Evolutionary conservation across 1,284 basidiomycete species (phyloP).

Genomic region (Bondarzewia mesenterica): DNA sequence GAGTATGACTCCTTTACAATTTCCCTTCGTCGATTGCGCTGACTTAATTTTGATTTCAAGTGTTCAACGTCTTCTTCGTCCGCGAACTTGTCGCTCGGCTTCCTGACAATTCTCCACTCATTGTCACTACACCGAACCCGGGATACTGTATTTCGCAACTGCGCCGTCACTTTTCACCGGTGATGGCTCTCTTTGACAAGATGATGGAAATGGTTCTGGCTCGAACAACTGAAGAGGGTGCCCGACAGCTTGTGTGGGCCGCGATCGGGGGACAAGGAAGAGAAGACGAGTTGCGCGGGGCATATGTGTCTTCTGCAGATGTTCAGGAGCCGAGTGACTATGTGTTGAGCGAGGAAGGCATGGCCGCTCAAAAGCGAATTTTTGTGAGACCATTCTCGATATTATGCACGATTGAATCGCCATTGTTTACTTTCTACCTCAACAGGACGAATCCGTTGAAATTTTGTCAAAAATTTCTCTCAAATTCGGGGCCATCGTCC

Average conservation of each 20-base stretch:
- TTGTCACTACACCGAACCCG: slow-evolving; percentile 34
- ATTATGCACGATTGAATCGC: neutral
- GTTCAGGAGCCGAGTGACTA: slow-evolving; percentile 36
- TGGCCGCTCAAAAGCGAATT: slow-evolving; percentile 28
- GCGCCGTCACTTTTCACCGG: slow-evolving; percentile 16
- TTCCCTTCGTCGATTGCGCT: neutral
- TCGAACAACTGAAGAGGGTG: slow-evolving; percentile 32
- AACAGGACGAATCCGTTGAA: neutral
- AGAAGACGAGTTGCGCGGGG: slow-evolving; percentile 26
- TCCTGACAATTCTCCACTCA: slow-evolving; percentile 15
- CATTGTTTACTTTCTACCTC: neutral
- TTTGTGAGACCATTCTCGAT: slow-evolving; percentile 25
- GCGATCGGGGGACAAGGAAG: slow-evolving; percentile 23
- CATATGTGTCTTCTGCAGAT: slow-evolving; percentile 21
- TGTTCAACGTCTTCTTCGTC: slow-evolving; percentile 34
- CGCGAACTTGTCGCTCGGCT: slow-evolving; percentile 31
- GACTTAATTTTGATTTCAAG: slow-evolving; percentile 16
- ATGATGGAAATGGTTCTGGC: slow-evolving; percentile 19
- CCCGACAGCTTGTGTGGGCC: slow-evolving; percentile 33
- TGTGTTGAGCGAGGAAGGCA: slow-evolving; percentile 33
- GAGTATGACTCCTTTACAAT: slow-evolving; percentile 18
- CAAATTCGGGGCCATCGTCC: slow-evolving; percentile 1
- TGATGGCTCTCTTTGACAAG: slow-evolving; percentile 5
- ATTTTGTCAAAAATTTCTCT: neutral
- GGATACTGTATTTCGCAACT: slow-evolving; percentile 41